Conservation (phyloP, 371 early-diverging fungal genomes). For the Actinomortierella ambigua region DNA sequence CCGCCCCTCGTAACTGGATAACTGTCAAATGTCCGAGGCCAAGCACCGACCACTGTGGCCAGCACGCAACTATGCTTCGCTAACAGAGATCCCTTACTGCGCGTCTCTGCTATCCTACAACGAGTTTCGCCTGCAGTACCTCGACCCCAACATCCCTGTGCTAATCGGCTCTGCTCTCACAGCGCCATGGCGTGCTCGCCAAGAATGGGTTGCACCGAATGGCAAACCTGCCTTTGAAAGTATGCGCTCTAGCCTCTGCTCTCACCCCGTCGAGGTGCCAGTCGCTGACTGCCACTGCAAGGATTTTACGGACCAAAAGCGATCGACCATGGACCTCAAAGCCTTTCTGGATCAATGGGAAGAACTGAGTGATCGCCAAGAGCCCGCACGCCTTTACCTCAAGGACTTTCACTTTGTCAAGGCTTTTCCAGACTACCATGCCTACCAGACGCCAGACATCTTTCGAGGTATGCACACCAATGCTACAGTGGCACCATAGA, state of each 20-base stretch:
- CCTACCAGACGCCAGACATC: constrained; percentile 55
- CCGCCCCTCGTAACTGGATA: too few relatives aligned
- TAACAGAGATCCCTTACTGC: constrained; percentile 48
- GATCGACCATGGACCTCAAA: constrained; percentile 56
- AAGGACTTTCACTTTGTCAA: constrained; percentile 77
- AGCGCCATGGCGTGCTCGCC: constrained; percentile 61
- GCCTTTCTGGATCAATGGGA: constrained; percentile 61
- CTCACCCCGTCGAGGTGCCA: constrained; percentile 50
- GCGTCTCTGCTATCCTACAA: constrained; percentile 51
- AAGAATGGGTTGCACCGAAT: constrained; percentile 58
- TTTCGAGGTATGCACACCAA: constrained; percentile 52
- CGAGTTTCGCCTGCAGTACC: constrained; percentile 56
- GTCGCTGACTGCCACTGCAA: constrained; percentile 63
- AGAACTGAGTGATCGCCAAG: constrained; percentile 6
- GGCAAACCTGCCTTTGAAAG: constrained; percentile 20
- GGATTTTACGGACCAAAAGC: constrained; percentile 66
- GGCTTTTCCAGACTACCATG: constrained; percentile 53
- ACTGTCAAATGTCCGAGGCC: too few relatives aligned
- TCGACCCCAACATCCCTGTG: constrained; percentile 65
- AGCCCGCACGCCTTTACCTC: constrained; percentile 52
- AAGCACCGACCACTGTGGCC: not conserved
- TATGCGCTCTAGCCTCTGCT: constrained; percentile 24
- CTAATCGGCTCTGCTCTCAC: constrained; percentile 64
- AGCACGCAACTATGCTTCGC: constrained; percentile 25
- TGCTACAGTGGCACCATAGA: not conserved